phyloP scores from a whole-genome alignment of 2,329 filamentous ascomycete species.

The Ophiocordyceps camponoti-leonardi region DNA sequence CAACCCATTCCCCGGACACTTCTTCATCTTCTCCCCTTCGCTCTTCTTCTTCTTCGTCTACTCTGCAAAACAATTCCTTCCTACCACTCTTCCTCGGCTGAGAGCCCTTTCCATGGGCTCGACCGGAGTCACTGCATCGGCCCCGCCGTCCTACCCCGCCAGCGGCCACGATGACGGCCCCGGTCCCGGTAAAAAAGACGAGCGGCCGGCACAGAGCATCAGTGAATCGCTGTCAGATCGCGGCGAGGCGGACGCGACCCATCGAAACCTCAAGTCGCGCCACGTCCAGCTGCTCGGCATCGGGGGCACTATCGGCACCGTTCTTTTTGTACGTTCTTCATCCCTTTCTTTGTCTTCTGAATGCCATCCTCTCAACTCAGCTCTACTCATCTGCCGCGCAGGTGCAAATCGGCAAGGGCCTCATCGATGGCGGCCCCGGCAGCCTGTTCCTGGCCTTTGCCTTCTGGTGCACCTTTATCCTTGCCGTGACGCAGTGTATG shows the following conservation, averaged over 20 bases:
- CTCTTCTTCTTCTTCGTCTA: background rate
- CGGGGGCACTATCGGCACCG: slow-evolving; percentile 47
- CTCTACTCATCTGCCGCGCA: slow-evolving; percentile 1
- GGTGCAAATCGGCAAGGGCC: slow-evolving; percentile 32
- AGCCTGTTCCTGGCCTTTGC: slow-evolving; percentile 42
- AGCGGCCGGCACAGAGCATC: slow-evolving; percentile 1
- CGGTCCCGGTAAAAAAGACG: background rate
- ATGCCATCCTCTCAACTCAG: no score
- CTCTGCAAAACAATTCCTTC: no score
- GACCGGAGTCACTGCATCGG: background rate
- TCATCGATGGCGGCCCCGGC: slow-evolving; percentile 41
- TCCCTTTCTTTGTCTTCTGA: no score
- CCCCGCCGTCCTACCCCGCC: slow-evolving; percentile 1
- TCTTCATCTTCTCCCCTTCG: no score
- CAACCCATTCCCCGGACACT: background rate
- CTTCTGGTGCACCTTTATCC: slow-evolving; percentile 43
- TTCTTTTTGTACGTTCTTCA: slow-evolving; percentile 34
- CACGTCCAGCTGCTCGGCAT: slow-evolving; percentile 46
- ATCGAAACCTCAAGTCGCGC: slow-evolving; percentile 34
- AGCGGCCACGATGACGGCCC: background rate
- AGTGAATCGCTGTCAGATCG: slow-evolving; percentile 6
- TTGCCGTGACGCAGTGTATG: slow-evolving; percentile 42
- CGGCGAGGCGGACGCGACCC: slow-evolving; percentile 22
- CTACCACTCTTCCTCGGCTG: background rate
- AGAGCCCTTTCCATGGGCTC: background rate